Percentiles rank a stretch among this genome's conserved stretches.
Evolutionary conservation across 2,329 filamentous ascomycete genomes (phyloP).

Genomic region (Colletotrichum tabaci): DNA sequence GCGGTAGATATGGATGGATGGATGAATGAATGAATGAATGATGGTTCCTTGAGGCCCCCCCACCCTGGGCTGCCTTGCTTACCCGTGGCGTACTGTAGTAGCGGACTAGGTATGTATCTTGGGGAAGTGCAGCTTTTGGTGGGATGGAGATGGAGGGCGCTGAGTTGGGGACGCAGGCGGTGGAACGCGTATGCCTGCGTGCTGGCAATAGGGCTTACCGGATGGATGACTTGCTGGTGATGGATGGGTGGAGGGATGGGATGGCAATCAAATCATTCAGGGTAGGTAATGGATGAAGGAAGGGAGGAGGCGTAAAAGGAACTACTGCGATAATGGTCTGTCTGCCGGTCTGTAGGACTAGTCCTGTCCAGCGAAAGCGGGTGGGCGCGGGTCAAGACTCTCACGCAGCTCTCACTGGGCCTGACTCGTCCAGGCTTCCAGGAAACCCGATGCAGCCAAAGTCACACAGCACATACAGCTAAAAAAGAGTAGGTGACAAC

Average conservation of each 20-base stretch:
- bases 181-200: background rate
- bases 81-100: background rate
- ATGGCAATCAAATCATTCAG: background rate
- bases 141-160: conserved; percentile 6
- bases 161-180: background rate
- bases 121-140: conserved; percentile 6
- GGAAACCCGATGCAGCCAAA: conserved; percentile 23
- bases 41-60: background rate
- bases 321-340: background rate
- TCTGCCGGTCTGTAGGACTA: no score
- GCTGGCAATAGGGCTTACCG: no score
- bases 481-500: conserved; percentile 14
- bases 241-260: background rate
- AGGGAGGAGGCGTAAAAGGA: background rate
- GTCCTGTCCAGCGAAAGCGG: conserved; percentile 16
- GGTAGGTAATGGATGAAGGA: conserved; percentile 12
- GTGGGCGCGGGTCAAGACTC: conserved; percentile 20
- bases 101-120: background rate
- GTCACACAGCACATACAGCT: conserved; percentile 13
- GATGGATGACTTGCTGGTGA: background rate
- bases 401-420: conserved; percentile 13
- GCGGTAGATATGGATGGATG: conserved; percentile 22
- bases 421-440: conserved; percentile 33
- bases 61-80: conserved; percentile 12
- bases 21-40: conserved; percentile 2